Percentiles rank a stretch among this genome's conserved stretches.
These are phyloP conservation scores for Euphorbia peplus DNA, from an alignment of 345 rosid genomes.

Conservation along the genomic window DNA sequence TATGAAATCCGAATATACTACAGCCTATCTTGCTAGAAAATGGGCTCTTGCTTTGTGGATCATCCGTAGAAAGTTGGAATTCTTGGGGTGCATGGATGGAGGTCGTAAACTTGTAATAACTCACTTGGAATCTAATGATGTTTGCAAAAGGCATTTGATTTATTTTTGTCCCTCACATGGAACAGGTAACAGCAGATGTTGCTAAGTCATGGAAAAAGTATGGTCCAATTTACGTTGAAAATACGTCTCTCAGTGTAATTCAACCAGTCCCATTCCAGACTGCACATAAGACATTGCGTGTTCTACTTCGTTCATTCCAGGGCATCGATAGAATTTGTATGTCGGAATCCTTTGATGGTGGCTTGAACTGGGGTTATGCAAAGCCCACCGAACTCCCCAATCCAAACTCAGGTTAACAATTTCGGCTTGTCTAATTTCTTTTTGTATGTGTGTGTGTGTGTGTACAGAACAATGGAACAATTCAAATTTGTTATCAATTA, in stretches of 20 bases:
- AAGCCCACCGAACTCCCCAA: constrained; percentile 66
- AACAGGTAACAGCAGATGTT: constrained; percentile 68
- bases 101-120: constrained; percentile 38
- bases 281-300: constrained; percentile 51
- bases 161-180: constrained; percentile 13
- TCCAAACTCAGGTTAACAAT: constrained; percentile 77
- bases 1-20: constrained; percentile 9
- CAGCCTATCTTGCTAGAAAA: constrained; percentile 81
- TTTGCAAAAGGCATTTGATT: constrained; percentile 14
- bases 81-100: constrained; percentile 96
- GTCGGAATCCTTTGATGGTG: constrained; percentile 75
- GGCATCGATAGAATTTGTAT: constrained; percentile 67
- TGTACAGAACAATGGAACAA: not conserved
- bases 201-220: constrained; percentile 79
- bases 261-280: constrained; percentile 87
- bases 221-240: constrained; percentile 72
- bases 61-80: constrained; percentile 93
- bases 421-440: not conserved
- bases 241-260: constrained; percentile 73
- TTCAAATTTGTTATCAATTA: not conserved
- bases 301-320: constrained; percentile 57
- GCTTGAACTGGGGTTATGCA: constrained; percentile 71
- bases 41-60: constrained; percentile 75
- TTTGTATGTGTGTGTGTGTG: no score
- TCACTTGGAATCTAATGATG: constrained; percentile 13